phyloP scores from a whole-genome alignment of 176 grass and related monocot genomes.

The Otatea glauca region DNA sequence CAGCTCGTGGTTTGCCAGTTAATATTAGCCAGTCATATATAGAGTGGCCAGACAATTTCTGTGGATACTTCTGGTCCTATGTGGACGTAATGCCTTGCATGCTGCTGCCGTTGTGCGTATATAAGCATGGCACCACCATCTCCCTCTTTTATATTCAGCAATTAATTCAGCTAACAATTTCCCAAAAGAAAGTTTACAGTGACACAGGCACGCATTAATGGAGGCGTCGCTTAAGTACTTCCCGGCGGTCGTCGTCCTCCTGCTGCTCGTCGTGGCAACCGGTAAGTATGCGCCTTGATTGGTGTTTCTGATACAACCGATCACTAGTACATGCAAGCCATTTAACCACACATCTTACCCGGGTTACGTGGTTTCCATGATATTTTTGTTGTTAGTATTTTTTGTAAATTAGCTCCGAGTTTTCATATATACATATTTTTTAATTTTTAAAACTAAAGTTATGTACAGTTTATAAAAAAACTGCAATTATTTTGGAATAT shows the following conservation, averaged over 20 bases:
- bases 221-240: conserved; percentile 19
- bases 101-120: neutral
- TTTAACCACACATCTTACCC: no score
- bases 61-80: neutral
- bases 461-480: no score
- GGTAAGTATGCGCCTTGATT: neutral
- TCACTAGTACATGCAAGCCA: no score
- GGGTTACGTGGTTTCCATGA: no score
- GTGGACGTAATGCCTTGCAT: neutral
- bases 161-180: neutral
- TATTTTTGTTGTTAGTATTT: no score
- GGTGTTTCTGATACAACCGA: neutral
- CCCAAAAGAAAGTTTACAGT: neutral
- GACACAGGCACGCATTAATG: neutral
- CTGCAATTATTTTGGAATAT: no score
- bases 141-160: neutral
- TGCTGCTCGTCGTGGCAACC: neutral
- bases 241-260: neutral
- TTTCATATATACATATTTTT: no score
- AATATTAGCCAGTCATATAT: neutral
- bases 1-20: neutral
- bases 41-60: neutral
- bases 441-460: no score
- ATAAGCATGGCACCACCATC: neutral
- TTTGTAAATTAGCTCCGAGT: no score